Evolutionary conservation across 495 filamentous ascomycete species (phyloP).

Genomic region (Cairneyella variabilis): DNA sequence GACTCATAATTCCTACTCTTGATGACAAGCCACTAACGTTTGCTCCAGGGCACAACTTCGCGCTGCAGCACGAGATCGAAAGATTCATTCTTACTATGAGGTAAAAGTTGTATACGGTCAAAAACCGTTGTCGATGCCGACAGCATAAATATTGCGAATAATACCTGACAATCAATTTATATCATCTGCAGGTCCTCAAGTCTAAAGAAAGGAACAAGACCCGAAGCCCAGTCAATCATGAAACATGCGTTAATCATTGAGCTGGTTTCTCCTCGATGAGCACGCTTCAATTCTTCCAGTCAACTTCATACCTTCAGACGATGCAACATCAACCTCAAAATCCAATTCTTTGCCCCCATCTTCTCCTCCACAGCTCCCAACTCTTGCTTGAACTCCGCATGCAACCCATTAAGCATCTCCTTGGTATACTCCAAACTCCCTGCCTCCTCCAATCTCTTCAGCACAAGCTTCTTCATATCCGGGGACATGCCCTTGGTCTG

Average conservation of each 20-base stretch:
- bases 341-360: neutral
- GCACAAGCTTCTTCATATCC: neutral
- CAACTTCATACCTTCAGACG: neutral
- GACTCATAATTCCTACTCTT: neutral
- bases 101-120: slow-evolving; percentile 1
- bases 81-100: neutral
- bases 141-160: no score
- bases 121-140: neutral
- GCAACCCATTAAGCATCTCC: neutral
- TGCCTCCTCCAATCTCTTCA: neutral
- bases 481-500: neutral
- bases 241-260: no score
- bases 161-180: no score
- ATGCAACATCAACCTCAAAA: slow-evolving; percentile 4
- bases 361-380: neutral
- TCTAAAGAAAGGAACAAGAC: no score
- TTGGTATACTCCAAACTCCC: slow-evolving; percentile 1
- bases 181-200: no score
- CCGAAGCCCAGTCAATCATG: no score
- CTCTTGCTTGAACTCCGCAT: neutral
- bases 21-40: neutral
- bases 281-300: no score
- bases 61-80: neutral
- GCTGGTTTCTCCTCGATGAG: no score
- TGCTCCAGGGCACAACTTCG: neutral